phyloP scores from a whole-genome alignment of 257 asterid species.

The Petrea volubilis region DNA sequence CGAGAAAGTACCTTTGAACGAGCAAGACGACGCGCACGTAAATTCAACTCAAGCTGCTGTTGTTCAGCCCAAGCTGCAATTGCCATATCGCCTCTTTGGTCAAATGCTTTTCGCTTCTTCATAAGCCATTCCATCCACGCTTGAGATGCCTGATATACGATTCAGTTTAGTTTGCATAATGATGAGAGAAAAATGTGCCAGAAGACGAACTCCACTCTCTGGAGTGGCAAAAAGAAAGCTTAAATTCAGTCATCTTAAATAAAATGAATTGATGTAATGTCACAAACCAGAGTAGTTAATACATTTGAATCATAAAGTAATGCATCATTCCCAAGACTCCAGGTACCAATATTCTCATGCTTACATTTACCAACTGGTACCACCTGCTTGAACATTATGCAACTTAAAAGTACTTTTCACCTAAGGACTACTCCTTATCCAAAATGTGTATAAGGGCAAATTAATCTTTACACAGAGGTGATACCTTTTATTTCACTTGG shows the following conservation, averaged over 20 bases:
- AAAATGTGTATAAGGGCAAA: background rate
- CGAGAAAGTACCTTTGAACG: conserved; percentile 75
- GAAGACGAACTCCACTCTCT: background rate
- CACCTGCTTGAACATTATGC: background rate
- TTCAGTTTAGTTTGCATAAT: background rate
- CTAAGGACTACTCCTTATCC: background rate
- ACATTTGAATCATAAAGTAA: background rate
- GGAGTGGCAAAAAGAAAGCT: background rate
- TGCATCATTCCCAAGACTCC: background rate
- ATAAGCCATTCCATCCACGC: conserved; percentile 98
- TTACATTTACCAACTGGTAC: background rate
- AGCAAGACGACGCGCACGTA: conserved; percentile 91
- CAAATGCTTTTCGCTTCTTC: conserved; percentile 90
- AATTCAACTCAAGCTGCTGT: conserved; percentile 84
- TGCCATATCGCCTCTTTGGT: conserved; percentile 98
- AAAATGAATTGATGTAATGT: background rate
- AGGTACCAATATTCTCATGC: background rate
- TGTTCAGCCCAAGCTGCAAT: conserved; percentile 98
- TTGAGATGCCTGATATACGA: conserved; percentile 72
- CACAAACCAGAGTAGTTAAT: background rate
- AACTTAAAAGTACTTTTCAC: background rate
- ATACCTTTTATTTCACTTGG: background rate
- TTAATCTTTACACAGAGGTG: background rate
- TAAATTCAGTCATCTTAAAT: background rate
- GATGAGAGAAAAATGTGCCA: background rate